Base-by-base conservation (phyloP, 805 yeast genomes). In the Pichia manshurica region DNA sequence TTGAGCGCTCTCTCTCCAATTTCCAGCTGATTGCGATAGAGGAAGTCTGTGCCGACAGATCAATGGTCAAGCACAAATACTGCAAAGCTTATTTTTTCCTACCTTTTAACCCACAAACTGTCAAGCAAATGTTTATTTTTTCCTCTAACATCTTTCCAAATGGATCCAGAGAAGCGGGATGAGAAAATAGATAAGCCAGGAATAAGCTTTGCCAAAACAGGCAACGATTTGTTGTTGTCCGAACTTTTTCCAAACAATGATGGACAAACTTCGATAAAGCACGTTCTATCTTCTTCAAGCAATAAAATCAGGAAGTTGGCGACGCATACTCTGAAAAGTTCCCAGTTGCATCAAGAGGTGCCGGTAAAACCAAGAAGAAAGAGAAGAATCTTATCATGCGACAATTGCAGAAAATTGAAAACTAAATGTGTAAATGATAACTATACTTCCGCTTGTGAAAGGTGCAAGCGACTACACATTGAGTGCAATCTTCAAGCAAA, bases 351-450 rank as follows among this genome's bases (percentile, higher is more conserved):
- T 7, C 7, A 25, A 8, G 29, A 25, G 10, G 10, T 25, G 7
- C 10, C 10, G 29, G 29, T 17, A 3, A 48, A 46, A 17, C 37
- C 45, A 5, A 46, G 35, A 45, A 59, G 57, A 51, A 63, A 56
- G 44, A 56, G 64, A 42, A 53, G 59, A 21, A 47, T 54, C 4
- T 59, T 76, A 69, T 59, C 70, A 8, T 79, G 85, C 58, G 66
- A 65, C 13, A 65, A 70, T 15, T 79, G 85, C 52, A 65, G 83
- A 13, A 74, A 70, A 56, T 67, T 77, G 49, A 79, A 79, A 57
- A 79, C 84, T 1, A 68, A 82, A 48, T 79, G 85, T 58, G 81
- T 75, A 49, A 72, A 69, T 53, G 76, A 74, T 37, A 68, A 70
- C 0, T 55, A 63, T 2, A 56, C 59, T 12, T 70, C 68, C 4